These are phyloP conservation scores for Samsoniella hepiali DNA, from an alignment of 2,329 filamentous ascomycete genomes.

Conservation along the genomic window DNA sequence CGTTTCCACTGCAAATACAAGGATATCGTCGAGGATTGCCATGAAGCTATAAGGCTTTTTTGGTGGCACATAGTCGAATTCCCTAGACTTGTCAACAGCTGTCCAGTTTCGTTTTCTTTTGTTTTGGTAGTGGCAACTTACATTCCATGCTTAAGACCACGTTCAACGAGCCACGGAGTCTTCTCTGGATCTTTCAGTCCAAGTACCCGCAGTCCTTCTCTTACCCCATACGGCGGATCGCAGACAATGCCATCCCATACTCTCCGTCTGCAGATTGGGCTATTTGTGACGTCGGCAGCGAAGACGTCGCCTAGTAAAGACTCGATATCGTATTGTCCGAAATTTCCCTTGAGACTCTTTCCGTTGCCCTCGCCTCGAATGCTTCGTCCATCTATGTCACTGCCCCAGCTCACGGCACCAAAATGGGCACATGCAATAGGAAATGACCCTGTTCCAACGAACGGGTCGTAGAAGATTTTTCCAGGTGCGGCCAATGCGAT, in stretches of 20 bases:
- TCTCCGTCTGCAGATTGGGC: slow-evolving; percentile 61
- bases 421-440: slow-evolving; percentile 87
- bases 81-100: slow-evolving; percentile 21
- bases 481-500: slow-evolving; percentile 78
- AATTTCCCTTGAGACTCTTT: slow-evolving; percentile 63
- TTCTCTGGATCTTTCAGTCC: slow-evolving; percentile 68
- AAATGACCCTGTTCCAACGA: slow-evolving; percentile 93
- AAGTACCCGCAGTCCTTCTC: slow-evolving; percentile 86
- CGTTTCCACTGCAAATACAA: slow-evolving; percentile 73
- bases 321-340: slow-evolving; percentile 74
- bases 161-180: slow-evolving; percentile 58
- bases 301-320: slow-evolving; percentile 72
- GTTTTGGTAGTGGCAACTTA: slow-evolving; percentile 40
- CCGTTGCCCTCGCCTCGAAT: slow-evolving; percentile 68
- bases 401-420: slow-evolving; percentile 77
- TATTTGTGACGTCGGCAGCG: slow-evolving; percentile 83
- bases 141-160: slow-evolving; percentile 68
- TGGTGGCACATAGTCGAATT: slow-evolving; percentile 71
- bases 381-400: slow-evolving; percentile 89
- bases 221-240: slow-evolving; percentile 92
- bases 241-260: slow-evolving; percentile 89
- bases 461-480: slow-evolving; percentile 89
- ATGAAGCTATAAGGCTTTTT: slow-evolving; percentile 91
- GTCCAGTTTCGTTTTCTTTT: not conserved
- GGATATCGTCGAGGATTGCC: slow-evolving; percentile 84